Conservation (phyloP, 805 yeast species). For the Yamadazyma sp. region DNA sequence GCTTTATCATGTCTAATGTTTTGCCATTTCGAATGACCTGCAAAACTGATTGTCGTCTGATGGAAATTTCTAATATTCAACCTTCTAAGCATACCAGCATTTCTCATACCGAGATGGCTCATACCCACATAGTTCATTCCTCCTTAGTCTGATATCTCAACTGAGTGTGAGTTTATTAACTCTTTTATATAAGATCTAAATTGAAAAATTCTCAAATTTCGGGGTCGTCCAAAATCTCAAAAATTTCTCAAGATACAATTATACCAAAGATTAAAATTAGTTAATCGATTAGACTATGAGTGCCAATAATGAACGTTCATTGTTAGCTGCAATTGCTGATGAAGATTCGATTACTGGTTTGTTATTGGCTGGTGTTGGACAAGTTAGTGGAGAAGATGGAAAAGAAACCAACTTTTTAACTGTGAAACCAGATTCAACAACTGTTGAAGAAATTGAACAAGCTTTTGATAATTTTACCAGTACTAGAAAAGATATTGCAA, state of each 20-base stretch:
- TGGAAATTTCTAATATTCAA: too few relatives aligned
- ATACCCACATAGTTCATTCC: too few relatives aligned
- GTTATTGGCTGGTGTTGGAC: constrained; percentile 93
- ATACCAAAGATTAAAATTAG: too few relatives aligned
- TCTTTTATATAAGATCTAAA: too few relatives aligned
- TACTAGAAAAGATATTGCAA: constrained; percentile 84
- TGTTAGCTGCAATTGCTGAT: constrained; percentile 94
- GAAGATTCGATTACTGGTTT: constrained; percentile 97
- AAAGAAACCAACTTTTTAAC: constrained; percentile 80
- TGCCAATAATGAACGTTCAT: constrained; percentile 50
- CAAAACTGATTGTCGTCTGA: constrained; percentile 19
- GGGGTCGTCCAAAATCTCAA: too few relatives aligned
- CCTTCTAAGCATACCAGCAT: too few relatives aligned
- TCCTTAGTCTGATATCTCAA: too few relatives aligned
- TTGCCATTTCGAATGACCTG: constrained; percentile 96
- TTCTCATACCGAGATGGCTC: too few relatives aligned
- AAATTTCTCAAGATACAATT: too few relatives aligned
- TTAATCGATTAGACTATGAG: constrained; percentile 23
- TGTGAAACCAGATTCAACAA: constrained; percentile 71
- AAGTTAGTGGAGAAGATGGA: constrained; percentile 61
- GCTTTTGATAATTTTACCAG: constrained; percentile 75
- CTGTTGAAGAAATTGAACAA: constrained; percentile 68
- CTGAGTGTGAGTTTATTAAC: too few relatives aligned
- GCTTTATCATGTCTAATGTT: constrained; percentile 93
- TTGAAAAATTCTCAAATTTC: too few relatives aligned